Evolutionary conservation across 2,329 filamentous ascomycete species (phyloP).

Genomic region (Colletotrichum sansevieriae): DNA sequence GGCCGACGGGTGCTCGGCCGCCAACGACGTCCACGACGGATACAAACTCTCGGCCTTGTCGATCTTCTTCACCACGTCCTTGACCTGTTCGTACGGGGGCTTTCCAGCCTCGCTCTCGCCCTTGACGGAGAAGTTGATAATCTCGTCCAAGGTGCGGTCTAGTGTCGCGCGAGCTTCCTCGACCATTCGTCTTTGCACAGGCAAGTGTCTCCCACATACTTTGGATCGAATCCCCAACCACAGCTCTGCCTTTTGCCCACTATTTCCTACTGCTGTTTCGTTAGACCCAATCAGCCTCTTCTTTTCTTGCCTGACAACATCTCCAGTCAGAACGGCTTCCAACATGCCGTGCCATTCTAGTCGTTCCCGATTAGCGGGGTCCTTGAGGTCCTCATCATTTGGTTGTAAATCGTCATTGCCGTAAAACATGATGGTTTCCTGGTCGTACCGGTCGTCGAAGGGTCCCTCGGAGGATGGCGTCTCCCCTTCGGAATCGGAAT

Average conservation of each 20-base stretch:
- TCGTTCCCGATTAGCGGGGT: conserved; percentile 88
- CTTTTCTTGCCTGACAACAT: conserved; percentile 98
- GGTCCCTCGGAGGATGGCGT: conserved; percentile 87
- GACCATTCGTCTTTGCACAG: conserved; percentile 87
- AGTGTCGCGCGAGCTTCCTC: conserved; percentile 84
- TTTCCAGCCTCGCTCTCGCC: conserved; percentile 93
- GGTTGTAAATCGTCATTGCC: conserved; percentile 91
- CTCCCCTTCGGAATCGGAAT: conserved; percentile 91
- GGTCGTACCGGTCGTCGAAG: conserved; percentile 89
- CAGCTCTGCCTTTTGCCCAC: conserved; percentile 81
- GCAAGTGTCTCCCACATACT: conserved; percentile 84
- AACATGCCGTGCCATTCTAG: conserved; percentile 99
- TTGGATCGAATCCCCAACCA: conserved; percentile 92
- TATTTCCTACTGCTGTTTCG: conserved; percentile 68
- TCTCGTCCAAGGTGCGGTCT: conserved; percentile 83
- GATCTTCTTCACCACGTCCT: conserved; percentile 90
- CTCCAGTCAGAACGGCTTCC: conserved; percentile 92
- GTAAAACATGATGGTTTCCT: conserved; percentile 93
- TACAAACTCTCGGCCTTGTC: conserved; percentile 90
- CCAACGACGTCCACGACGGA: conserved; percentile 82
- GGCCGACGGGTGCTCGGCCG: conserved; percentile 80
- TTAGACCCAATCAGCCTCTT: conserved; percentile 88
- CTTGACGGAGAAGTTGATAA: conserved; percentile 94
- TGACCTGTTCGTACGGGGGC: conserved; percentile 87
- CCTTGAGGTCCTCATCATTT: conserved; percentile 88